phyloP scores from a whole-genome alignment of 495 filamentous ascomycete species.

The Daldinia decipiens region DNA sequence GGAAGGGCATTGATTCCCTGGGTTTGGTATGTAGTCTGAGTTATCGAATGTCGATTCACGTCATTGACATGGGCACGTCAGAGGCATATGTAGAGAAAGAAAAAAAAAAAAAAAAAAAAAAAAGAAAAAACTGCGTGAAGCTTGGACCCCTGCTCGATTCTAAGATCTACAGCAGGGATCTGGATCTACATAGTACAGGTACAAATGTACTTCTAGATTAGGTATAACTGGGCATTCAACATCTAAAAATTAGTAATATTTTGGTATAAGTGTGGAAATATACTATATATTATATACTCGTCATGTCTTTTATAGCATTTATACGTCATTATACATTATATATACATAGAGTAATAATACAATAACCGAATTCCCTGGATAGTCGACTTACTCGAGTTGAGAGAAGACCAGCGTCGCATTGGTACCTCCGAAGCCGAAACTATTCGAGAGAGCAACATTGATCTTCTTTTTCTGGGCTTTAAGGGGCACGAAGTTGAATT shows the following conservation, averaged over 20 bases:
- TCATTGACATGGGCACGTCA: constrained; percentile 40
- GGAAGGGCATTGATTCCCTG: constrained; percentile 6
- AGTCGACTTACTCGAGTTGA: constrained; percentile 9
- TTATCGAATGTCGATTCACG: constrained; percentile 29
- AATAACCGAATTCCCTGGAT: neutral
- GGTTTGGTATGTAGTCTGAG: neutral
- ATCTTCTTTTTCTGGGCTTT: constrained; percentile 74
- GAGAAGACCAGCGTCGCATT: constrained; percentile 91
- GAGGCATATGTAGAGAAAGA: constrained; percentile 4
- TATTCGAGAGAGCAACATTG: constrained; percentile 86
- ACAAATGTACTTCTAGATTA: neutral
- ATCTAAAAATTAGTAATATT: neutral
- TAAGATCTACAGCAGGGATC: constrained; percentile 36
- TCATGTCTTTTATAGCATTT: constrained; percentile 2
- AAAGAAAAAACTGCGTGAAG: constrained; percentile 25
- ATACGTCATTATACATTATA: constrained; percentile 4
- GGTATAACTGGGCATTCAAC: neutral
- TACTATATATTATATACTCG: constrained; percentile 9
- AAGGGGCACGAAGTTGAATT: constrained; percentile 87
- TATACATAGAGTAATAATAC: neutral
- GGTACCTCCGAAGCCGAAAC: constrained; percentile 97
- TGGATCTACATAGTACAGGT: constrained; percentile 1
- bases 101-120: constrained; percentile 18
- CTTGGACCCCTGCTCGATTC: constrained; percentile 22
- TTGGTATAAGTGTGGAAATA: neutral